Base-by-base conservation (phyloP, 164 flowering plant genomes). In the Magnolia officinalis region DNA sequence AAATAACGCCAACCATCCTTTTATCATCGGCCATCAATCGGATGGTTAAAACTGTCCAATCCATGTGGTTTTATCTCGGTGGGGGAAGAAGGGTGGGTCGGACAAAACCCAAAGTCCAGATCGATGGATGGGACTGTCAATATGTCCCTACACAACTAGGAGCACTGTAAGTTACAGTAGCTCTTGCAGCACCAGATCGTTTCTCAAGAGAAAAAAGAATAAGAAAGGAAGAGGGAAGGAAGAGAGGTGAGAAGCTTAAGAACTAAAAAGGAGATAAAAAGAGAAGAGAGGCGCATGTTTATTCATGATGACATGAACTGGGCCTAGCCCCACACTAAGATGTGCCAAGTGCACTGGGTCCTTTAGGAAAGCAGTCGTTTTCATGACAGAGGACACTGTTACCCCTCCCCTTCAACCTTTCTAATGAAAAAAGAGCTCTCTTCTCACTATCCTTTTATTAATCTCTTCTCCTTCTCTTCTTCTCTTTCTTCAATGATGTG, bases 271-370 rank as follows among this genome's bases (percentile, higher is more conserved):
- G 29, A 26, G 29, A 26, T 26, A 1, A 26, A 70, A 49, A 70
- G 37, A 18, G 23, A 63, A 6, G 26, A 29, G 19, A 67, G 68
- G 70, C 74, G 78, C 74, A 73, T 65, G 80, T 72, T 78, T 37
- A 37, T 55, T 78, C 67, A 66, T 73, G 52, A 78, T 72, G 58
- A 67, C 23, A 5, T 55, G 61, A 2, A 23, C 8, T 1, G 13
- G 45, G 29, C 21, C 0, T 23, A 31, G 58, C 20, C 0, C 14
- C 20, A 13, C 1, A 31, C 78, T 79, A 80, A 73, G 63, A 51
- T 80, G 76, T 76, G 79, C 79, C 58, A 52, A 66, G 65, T 76
- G 76, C 79, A 76, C 79, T 49, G 65, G 65, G 29, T 68, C 74
- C 2, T 55, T 55, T 55, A 55, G 61, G 61, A 63, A 74, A 74